Percentiles rank a stretch among this genome's conserved stretches.
Evolutionary conservation across 2,329 filamentous ascomycete genomes (phyloP).

Genomic region (Dryadomyces quercus-mongolicae): DNA sequence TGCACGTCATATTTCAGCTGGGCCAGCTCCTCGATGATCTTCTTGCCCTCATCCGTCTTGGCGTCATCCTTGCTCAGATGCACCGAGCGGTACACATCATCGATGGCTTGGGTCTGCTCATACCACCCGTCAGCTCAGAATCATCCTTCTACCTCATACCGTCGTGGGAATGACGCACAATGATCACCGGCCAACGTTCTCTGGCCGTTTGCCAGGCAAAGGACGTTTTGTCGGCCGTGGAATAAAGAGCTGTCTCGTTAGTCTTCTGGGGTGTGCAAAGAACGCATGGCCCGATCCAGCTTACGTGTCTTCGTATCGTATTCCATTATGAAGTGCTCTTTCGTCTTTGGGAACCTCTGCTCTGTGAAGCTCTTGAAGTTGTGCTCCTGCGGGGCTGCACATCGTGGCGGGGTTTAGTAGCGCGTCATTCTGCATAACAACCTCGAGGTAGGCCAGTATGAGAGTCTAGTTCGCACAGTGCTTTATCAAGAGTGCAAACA

Average conservation of each 20-base stretch:
- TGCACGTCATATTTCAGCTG: conserved; percentile 90
- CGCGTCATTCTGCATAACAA: neutral
- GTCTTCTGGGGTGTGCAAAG: too few relatives aligned
- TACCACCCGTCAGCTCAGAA: neutral
- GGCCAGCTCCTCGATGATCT: conserved; percentile 66
- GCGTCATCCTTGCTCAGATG: conserved; percentile 49
- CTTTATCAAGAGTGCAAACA: too few relatives aligned
- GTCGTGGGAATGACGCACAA: conserved; percentile 39
- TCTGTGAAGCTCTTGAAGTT: neutral
- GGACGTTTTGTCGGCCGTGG: conserved; percentile 69
- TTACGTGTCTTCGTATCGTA: conserved; percentile 62
- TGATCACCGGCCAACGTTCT: conserved; percentile 85
- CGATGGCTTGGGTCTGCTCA: conserved; percentile 72
- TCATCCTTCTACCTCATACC: neutral
- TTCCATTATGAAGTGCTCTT: conserved; percentile 30
- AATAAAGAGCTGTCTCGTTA: conserved; percentile 51
- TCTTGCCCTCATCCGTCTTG: conserved; percentile 67
- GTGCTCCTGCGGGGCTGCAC: too few relatives aligned
- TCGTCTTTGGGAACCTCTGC: neutral
- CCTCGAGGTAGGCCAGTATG: too few relatives aligned
- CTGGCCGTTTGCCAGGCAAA: conserved; percentile 79
- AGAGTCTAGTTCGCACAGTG: too few relatives aligned
- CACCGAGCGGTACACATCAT: conserved; percentile 78
- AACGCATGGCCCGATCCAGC: conserved; percentile 15
- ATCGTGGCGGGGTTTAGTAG: neutral